A percentile compares a stretch with the other conserved stretches of the same genome.
Evolutionary conservation across 768 basidiomycete species (phyloP).

Genomic region (Tylopilus vinaceipallidus): DNA sequence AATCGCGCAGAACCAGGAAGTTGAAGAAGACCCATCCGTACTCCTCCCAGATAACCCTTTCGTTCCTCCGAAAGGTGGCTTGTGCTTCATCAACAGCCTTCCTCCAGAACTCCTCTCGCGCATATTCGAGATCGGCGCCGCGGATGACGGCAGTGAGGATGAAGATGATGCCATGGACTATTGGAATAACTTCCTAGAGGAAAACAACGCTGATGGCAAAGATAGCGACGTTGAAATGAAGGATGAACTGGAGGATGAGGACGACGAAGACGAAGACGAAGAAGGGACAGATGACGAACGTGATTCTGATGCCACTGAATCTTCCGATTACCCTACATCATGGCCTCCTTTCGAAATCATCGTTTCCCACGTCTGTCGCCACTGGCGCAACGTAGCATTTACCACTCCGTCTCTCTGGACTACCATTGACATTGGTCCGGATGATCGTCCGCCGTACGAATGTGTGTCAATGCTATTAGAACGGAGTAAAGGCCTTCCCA

Average conservation of each 20-base stretch:
- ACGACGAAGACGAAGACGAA: background rate
- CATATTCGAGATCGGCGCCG: constrained; percentile 51
- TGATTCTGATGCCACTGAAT: constrained; percentile 2
- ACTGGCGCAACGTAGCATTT: constrained; percentile 55
- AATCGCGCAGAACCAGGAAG: constrained; percentile 1
- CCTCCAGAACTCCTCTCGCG: constrained; percentile 56
- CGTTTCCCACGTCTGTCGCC: constrained; percentile 60
- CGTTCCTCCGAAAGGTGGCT: constrained; percentile 39
- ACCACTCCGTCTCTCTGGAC: constrained; percentile 59
- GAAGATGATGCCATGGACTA: constrained; percentile 31
- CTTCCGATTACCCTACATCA: background rate
- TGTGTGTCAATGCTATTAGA: constrained; percentile 45
- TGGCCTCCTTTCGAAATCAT: constrained; percentile 46
- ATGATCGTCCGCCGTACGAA: constrained; percentile 41
- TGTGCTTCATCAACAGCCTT: constrained; percentile 50
- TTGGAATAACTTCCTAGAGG: constrained; percentile 29
- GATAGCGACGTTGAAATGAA: constrained; percentile 2
- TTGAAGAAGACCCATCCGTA: constrained; percentile 7
- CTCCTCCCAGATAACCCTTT: constrained; percentile 46
- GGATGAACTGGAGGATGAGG: background rate
- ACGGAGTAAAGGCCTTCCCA: constrained; percentile 52
- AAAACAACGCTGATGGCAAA: constrained; percentile 28
- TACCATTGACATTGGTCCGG: constrained; percentile 26
- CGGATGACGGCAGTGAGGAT: constrained; percentile 34
- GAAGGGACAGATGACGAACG: constrained; percentile 4